These are phyloP conservation scores for Bipolaris sorokiniana DNA, from an alignment of 2,329 filamentous ascomycete genomes.

Conservation along the genomic window DNA sequence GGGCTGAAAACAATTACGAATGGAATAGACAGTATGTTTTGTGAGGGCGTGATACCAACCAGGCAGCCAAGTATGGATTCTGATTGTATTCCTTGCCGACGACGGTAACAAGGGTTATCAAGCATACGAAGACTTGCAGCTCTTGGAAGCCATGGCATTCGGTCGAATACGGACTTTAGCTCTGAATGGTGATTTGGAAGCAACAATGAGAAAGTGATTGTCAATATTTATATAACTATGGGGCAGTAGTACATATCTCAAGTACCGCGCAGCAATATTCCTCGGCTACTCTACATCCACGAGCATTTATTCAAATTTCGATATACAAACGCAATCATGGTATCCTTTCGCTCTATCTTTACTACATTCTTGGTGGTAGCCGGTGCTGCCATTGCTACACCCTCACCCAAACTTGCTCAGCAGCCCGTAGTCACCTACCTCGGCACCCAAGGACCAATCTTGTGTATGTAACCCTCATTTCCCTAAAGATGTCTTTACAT, in stretches of 20 bases:
- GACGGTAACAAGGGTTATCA: slow-evolving; percentile 12
- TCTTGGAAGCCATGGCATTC: slow-evolving; percentile 29
- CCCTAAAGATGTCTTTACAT: neutral
- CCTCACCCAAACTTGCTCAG: slow-evolving; percentile 29
- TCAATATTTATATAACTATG: slow-evolving; percentile 2
- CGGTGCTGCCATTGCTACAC: slow-evolving; percentile 23
- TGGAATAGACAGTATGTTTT: slow-evolving; percentile 11
- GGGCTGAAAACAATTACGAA: slow-evolving; percentile 20
- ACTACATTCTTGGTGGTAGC: slow-evolving; percentile 26
- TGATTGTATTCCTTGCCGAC: slow-evolving; percentile 1
- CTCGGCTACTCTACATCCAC: neutral
- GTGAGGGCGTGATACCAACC: slow-evolving; percentile 1
- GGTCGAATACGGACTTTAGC: slow-evolving; percentile 1
- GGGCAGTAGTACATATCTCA: neutral
- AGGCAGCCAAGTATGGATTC: neutral
- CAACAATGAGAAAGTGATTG: neutral
- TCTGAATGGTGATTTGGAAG: slow-evolving; percentile 1
- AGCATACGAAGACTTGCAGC: slow-evolving; percentile 11
- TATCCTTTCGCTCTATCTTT: slow-evolving; percentile 29
- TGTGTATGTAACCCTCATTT: slow-evolving; percentile 20
- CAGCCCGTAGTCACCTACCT: slow-evolving; percentile 42
- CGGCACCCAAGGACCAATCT: slow-evolving; percentile 38
- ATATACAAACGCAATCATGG: slow-evolving; percentile 23
- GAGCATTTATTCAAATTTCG: no score
- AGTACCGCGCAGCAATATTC: neutral